phyloP scores from a whole-genome alignment of 768 basidiomycete species.

The Leccinum aurantiacum region DNA sequence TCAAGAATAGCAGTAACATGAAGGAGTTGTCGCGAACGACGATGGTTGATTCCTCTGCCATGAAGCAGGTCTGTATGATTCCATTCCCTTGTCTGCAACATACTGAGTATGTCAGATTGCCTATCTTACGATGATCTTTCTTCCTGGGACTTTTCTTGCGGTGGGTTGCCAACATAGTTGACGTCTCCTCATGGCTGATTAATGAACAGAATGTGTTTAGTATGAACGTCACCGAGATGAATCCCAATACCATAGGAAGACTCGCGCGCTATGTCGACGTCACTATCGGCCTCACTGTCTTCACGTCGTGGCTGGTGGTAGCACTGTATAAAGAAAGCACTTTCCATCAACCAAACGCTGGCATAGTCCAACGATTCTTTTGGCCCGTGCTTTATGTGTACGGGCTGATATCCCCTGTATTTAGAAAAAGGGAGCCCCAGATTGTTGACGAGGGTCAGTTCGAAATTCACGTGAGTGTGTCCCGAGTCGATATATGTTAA shows the following conservation, averaged over 20 bases:
- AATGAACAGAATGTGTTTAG: conserved; percentile 32
- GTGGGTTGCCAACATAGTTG: conserved; percentile 14
- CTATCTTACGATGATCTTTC: conserved; percentile 61
- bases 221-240: conserved; percentile 34
- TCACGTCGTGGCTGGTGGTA: conserved; percentile 57
- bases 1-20: conserved; percentile 52
- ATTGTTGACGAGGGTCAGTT: not conserved
- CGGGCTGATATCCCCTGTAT: not conserved
- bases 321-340: conserved; percentile 42
- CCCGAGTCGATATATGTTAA: not conserved
- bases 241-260: conserved; percentile 22
- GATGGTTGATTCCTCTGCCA: conserved; percentile 41
- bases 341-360: conserved; percentile 9
- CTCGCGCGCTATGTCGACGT: conserved; percentile 40
- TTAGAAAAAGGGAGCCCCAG: not conserved
- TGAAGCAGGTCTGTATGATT: conserved; percentile 31
- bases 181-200: conserved; percentile 6
- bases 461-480: conserved; percentile 9
- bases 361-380: conserved; percentile 5
- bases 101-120: conserved; percentile 34
- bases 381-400: conserved; percentile 27
- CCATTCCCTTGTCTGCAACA: not conserved
- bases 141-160: conserved; percentile 49
- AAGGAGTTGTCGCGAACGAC: conserved; percentile 47
- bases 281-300: conserved; percentile 47